Base-by-base conservation (phyloP, 768 basidiomycete species). In the Podaxis sp. region DNA sequence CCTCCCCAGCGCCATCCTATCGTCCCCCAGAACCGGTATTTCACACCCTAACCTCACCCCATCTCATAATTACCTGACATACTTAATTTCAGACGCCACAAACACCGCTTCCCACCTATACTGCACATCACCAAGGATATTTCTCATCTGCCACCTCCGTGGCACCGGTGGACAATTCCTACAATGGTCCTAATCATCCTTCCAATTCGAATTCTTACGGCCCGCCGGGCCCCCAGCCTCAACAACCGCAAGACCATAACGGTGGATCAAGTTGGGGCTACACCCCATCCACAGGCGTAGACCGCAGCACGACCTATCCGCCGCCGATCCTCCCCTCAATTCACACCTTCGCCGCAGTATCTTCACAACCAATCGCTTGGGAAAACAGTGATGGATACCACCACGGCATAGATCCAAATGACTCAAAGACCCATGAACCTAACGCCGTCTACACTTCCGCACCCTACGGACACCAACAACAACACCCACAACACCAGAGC, bases 251-350 rank as follows among this genome's bases (percentile, higher is more conserved):
- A 55, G 54, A 55, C 9, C 43, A 46, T 24, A 33, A 9, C 15
- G 24, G 25, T 17, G 54, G 54, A 8, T 4, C n/a, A 13, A 9
- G 12, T 12, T 90, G 89, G 88, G 82, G 76, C 7, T 90, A 89
- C 68, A 65, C 70, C 41, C 57, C 80, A 62, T 68, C 75, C 68
- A 71, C 81, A 63, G 61, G 72, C 63, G 65, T 78, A 60, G 79
- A 79, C 69, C 84, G 76, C 67, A 85, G 71, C 72, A 76, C 76
- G n/a, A 75, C 71, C 27, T 83, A 76, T 66, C 77, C 81, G 46
- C 79, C 82, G 56, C 80, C 83, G 1, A 77, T 80, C 52, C 74
- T 87, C 38, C 83, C 83, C 3, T 82, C 85, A 24, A 82, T 84
- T 61, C 81, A 82, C 52, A 77, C 83, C 40, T 81, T 83, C 63